A percentile compares a stretch with the other conserved stretches of the same genome.
Evolutionary conservation across 2,329 filamentous ascomycete genomes (phyloP).

Genomic region (Xylaria sp.): DNA sequence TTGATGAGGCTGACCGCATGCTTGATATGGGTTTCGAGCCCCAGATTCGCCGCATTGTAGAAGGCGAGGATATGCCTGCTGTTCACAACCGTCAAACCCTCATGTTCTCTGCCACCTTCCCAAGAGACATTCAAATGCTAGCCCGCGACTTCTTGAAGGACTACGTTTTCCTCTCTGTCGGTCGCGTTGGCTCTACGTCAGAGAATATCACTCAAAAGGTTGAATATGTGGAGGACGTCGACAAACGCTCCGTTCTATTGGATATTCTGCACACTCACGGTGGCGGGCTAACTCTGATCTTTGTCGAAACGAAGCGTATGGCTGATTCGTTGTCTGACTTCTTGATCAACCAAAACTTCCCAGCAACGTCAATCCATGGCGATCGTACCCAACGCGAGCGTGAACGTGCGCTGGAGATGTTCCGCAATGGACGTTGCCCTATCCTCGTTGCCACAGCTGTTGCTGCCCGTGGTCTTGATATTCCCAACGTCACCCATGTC

Average conservation of each 20-base stretch:
- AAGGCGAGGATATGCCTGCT: conserved; percentile 95
- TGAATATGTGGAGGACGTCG: conserved; percentile 94
- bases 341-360: conserved; percentile 98
- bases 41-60: conserved; percentile 97
- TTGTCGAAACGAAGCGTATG: conserved; percentile 99
- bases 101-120: conserved; percentile 99
- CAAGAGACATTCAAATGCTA: conserved; percentile 98
- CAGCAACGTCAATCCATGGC: conserved; percentile 97
- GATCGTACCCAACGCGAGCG: conserved; percentile 98
- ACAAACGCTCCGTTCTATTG: conserved; percentile 97
- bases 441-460: conserved; percentile 98
- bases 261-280: conserved; percentile 97
- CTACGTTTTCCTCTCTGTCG: conserved; percentile 98
- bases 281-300: conserved; percentile 90
- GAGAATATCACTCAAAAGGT: conserved; percentile 99
- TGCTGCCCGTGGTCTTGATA: conserved; percentile 89
- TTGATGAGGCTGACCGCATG: conserved; percentile 99
- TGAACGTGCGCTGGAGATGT: conserved; percentile 97
- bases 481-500: conserved; percentile 95
- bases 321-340: conserved; percentile 97
- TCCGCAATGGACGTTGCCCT: conserved; percentile 94
- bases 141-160: conserved; percentile 99
- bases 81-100: conserved; percentile 91
- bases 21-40: conserved; percentile 99
- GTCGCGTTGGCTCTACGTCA: conserved; percentile 98